Conservation (phyloP, 371 early-diverging fungal species). For the Aphelidium insulamus region DNA sequence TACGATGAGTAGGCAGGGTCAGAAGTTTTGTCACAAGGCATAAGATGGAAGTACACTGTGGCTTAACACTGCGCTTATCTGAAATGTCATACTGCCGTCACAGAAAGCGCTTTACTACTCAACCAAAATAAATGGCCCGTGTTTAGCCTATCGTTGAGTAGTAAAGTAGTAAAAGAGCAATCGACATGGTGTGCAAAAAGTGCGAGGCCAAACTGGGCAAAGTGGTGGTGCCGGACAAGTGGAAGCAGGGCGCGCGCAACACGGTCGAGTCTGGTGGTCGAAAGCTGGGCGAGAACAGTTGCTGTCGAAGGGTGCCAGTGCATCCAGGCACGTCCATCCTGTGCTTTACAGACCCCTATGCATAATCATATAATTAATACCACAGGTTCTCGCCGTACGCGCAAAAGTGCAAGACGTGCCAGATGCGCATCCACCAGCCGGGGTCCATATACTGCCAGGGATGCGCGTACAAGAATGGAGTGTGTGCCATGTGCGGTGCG, state of each 20-base stretch:
- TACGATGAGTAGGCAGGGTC: too few relatives aligned
- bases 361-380: too few relatives aligned
- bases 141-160: too few relatives aligned
- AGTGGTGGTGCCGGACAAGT: slow-evolving; percentile 9
- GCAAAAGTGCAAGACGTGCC: slow-evolving; percentile 14
- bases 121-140: too few relatives aligned
- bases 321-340: too few relatives aligned
- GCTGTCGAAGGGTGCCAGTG: slow-evolving; percentile 12
- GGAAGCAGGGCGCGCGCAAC: slow-evolving; percentile 14
- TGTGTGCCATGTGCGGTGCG: slow-evolving; percentile 24
- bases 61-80: too few relatives aligned
- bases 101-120: too few relatives aligned
- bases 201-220: slow-evolving; percentile 18
- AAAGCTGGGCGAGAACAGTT: slow-evolving; percentile 17
- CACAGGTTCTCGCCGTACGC: slow-evolving; percentile 9
- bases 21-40: too few relatives aligned
- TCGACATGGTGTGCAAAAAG: slow-evolving; percentile 13
- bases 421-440: slow-evolving; percentile 10
- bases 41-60: too few relatives aligned
- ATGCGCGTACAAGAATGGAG: slow-evolving; percentile 22
- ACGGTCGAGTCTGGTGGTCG: slow-evolving; percentile 5
- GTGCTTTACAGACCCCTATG: too few relatives aligned
- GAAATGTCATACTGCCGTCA: too few relatives aligned
- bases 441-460: slow-evolving; percentile 15
- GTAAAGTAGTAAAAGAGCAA: too few relatives aligned